Evolutionary conservation across 1,284 basidiomycete species (phyloP).

Genomic region (Ganoderma meredithae): DNA sequence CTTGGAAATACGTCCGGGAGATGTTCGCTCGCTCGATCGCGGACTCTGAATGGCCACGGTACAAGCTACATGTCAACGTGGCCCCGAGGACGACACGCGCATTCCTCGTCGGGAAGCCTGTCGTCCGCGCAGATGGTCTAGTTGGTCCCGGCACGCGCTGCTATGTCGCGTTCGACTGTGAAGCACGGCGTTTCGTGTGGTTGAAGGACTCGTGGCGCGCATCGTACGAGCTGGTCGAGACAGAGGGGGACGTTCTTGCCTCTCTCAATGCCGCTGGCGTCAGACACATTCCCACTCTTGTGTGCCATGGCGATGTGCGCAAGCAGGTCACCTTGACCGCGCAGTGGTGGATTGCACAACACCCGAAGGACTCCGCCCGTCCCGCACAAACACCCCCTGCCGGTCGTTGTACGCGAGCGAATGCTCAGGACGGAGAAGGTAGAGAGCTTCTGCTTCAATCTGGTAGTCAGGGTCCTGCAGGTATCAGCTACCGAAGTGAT

Average conservation of each 20-base stretch:
- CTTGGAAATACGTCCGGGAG: background rate
- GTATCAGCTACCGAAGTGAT: background rate
- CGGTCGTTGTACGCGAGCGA: too few relatives aligned
- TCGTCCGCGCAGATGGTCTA: background rate
- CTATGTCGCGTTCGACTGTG: constrained; percentile 5
- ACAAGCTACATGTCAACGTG: background rate
- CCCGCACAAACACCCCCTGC: too few relatives aligned
- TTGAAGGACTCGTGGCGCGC: constrained; percentile 17
- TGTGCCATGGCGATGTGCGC: constrained; percentile 12
- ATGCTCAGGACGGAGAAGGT: too few relatives aligned
- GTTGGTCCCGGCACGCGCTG: constrained; percentile 6
- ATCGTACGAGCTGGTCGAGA: constrained; percentile 1
- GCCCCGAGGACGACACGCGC: background rate
- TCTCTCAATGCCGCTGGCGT: background rate
- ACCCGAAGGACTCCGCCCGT: background rate
- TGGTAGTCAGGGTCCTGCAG: background rate
- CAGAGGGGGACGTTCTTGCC: constrained; percentile 5
- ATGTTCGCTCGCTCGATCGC: background rate
- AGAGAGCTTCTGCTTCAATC: background rate
- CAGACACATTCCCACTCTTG: constrained; percentile 3
- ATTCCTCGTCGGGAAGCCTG: constrained; percentile 17
- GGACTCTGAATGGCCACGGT: background rate
- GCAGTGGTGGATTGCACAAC: background rate
- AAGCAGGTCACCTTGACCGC: constrained; percentile 5
- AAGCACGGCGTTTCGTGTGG: background rate